Conservation (phyloP, 1,284 basidiomycete genomes). For the Rugosomyces carneus region DNA sequence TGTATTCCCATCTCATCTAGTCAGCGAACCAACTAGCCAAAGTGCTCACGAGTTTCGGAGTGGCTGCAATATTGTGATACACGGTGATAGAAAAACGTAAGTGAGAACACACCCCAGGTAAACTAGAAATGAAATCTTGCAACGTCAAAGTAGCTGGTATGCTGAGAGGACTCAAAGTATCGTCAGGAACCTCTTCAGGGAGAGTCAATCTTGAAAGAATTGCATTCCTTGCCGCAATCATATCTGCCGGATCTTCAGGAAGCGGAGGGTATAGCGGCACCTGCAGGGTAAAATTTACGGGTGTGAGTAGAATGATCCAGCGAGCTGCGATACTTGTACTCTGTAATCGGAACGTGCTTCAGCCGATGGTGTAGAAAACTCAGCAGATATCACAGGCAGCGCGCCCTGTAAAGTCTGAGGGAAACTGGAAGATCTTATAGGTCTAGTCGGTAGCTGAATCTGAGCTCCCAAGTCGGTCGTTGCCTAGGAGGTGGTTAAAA, state of each 20-base stretch:
- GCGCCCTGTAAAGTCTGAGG: conserved; percentile 11
- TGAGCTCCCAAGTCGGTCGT: neutral
- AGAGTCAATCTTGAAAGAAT: conserved; percentile 54
- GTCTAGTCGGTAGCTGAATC: conserved; percentile 1
- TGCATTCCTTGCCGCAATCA: conserved; percentile 47
- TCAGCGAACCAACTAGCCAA: neutral
- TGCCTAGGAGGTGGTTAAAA: neutral
- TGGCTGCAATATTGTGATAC: conserved; percentile 24
- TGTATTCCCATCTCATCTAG: neutral
- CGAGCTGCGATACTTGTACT: conserved; percentile 7
- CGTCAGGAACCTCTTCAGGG: conserved; percentile 54
- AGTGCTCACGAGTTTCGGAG: conserved; percentile 46
- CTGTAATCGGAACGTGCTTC: conserved; percentile 7
- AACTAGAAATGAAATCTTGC: conserved; percentile 62
- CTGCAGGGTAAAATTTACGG: neutral
- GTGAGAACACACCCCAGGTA: conserved; percentile 43
- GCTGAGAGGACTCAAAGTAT: conserved; percentile 57
- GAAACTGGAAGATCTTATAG: conserved; percentile 8
- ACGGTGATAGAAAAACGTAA: neutral
- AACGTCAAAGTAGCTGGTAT: conserved; percentile 57
- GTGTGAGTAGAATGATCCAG: neutral
- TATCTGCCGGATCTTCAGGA: conserved; percentile 38
- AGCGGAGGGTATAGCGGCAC: conserved; percentile 14
- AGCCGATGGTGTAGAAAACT: neutral
- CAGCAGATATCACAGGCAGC: neutral